A percentile compares a stretch with the other conserved stretches of the same genome.
phyloP scores from a whole-genome alignment of 345 rosid genomes.

The Tarenaya hassleriana region DNA sequence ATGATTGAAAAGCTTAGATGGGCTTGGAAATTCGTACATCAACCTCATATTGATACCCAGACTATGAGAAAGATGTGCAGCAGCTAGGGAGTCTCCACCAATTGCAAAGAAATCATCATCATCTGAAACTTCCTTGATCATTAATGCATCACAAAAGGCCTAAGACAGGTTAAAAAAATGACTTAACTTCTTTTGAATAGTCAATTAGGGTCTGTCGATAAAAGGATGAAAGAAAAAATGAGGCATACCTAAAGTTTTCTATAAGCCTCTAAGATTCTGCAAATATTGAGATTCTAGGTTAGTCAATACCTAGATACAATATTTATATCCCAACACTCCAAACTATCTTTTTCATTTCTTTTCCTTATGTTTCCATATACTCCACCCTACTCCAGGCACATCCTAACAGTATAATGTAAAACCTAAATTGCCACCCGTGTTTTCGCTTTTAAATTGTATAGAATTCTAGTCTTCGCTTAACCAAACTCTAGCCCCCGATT shows the following conservation, averaged over 20 bases:
- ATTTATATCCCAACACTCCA: conserved; percentile 5
- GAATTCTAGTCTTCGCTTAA: too few species aligned
- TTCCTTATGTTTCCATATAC: conserved; percentile 4
- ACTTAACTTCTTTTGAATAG: conserved; percentile 9
- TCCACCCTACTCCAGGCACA: too few species aligned
- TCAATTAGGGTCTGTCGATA: conserved; percentile 7
- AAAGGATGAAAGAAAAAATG: background rate
- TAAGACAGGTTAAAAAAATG: conserved; percentile 27
- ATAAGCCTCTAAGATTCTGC: background rate
- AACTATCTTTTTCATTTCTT: conserved; percentile 4
- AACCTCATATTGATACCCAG: conserved; percentile 77
- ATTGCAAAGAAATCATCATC: conserved; percentile 75
- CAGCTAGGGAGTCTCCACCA: conserved; percentile 88
- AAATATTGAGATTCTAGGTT: conserved; percentile 9
- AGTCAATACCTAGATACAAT: background rate
- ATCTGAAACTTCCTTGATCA: conserved; percentile 57
- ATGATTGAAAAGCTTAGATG: conserved; percentile 50
- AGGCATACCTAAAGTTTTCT: background rate
- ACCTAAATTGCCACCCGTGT: too few species aligned
- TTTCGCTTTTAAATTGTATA: too few species aligned
- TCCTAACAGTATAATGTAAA: too few species aligned
- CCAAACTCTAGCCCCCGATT: too few species aligned
- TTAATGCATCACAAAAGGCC: conserved; percentile 72
- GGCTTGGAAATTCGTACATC: conserved; percentile 65
- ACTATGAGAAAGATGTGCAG: conserved; percentile 77